Evolutionary conservation across 805 yeast species (phyloP).

Genomic region (Candida nanaspora): DNA sequence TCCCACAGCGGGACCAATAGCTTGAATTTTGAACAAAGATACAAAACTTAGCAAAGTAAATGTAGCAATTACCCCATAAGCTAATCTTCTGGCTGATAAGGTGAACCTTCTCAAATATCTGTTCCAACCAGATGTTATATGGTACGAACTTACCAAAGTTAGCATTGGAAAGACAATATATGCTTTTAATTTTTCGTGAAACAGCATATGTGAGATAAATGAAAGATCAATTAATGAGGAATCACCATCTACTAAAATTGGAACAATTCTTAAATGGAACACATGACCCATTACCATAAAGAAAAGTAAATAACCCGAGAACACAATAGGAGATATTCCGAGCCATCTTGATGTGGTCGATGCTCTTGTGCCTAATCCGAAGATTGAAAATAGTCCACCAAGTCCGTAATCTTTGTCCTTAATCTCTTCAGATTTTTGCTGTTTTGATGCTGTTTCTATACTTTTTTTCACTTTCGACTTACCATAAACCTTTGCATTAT

Average conservation of each 20-base stretch:
- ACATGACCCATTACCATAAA: conserved; percentile 41
- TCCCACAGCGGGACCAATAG: conserved; percentile 16
- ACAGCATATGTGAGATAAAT: conserved; percentile 37
- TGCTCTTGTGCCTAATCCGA: conserved; percentile 48
- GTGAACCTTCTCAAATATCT: conserved; percentile 36
- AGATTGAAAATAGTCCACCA: conserved; percentile 51
- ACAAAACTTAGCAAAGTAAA: conserved; percentile 29
- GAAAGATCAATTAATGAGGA: conserved; percentile 47
- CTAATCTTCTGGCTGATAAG: conserved; percentile 32
- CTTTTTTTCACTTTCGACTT: conserved; percentile 2
- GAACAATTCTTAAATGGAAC: conserved; percentile 39
- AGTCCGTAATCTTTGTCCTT: conserved; percentile 43
- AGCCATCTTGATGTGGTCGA: conserved; percentile 35
- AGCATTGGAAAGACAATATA: conserved; percentile 27
- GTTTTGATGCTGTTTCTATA: conserved; percentile 1
- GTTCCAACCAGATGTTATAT: conserved; percentile 45
- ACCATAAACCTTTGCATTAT: background rate
- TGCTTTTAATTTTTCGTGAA: conserved; percentile 3
- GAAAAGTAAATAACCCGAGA: conserved; percentile 51
- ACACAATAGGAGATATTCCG: conserved; percentile 50
- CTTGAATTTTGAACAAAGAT: conserved; percentile 24
- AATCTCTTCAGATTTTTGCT: conserved; percentile 7
- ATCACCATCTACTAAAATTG: conserved; percentile 57
- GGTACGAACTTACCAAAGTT: conserved; percentile 39
- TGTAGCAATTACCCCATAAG: conserved; percentile 34